These are phyloP conservation scores for Phytophthora fragariaefolia DNA, from an alignment of 352 stramenopile species.

Conservation along the genomic window DNA sequence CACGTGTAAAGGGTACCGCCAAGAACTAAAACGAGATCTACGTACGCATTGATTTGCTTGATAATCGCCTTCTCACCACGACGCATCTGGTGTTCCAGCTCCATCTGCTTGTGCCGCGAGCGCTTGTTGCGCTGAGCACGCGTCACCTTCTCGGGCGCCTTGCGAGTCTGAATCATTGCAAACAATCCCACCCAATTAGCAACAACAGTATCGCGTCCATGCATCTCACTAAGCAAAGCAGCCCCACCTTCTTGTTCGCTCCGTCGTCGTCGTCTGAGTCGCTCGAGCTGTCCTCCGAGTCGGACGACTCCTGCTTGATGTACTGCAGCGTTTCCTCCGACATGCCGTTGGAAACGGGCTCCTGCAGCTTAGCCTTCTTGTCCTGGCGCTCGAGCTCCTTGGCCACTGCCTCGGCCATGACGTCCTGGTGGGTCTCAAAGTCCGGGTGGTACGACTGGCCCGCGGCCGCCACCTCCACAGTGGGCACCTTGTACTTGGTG, in stretches of 20 bases:
- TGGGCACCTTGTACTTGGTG: slow-evolving; percentile 75
- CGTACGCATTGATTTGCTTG: slow-evolving; percentile 90
- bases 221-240: neutral
- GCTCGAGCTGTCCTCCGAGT: slow-evolving; percentile 44
- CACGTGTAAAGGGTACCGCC: no score
- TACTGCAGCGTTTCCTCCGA: slow-evolving; percentile 83
- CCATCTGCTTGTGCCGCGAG: slow-evolving; percentile 80
- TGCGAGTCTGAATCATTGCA: slow-evolving; percentile 27
- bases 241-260: slow-evolving; percentile 27
- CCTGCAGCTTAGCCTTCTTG: slow-evolving; percentile 46
- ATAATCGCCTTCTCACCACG: slow-evolving; percentile 76
- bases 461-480: slow-evolving; percentile 72
- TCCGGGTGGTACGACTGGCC: slow-evolving; percentile 90
- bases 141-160: slow-evolving; percentile 68
- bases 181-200: slow-evolving; percentile 2
- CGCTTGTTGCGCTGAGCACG: slow-evolving; percentile 80
- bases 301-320: slow-evolving; percentile 73
- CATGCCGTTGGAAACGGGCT: slow-evolving; percentile 62
- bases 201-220: neutral
- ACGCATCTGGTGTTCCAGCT: slow-evolving; percentile 67
- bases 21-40: neutral
- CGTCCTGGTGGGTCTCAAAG: slow-evolving; percentile 82
- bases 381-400: slow-evolving; percentile 74
- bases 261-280: slow-evolving; percentile 57
- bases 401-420: slow-evolving; percentile 74